phyloP scores from a whole-genome alignment of 345 rosid genomes.

The Syzygium grande region DNA sequence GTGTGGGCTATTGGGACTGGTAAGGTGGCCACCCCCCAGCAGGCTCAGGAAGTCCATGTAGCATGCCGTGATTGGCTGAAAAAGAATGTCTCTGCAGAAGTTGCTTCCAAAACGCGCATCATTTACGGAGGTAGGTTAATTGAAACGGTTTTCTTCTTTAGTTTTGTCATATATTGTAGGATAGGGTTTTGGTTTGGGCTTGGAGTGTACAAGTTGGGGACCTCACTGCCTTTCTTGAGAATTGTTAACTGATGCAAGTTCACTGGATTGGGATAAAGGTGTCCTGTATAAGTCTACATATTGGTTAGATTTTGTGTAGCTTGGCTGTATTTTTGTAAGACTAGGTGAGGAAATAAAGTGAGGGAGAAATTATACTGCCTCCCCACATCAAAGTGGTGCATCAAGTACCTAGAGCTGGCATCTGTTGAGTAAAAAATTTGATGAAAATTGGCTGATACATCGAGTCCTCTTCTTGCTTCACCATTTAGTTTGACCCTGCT shows the following conservation, averaged over 20 bases:
- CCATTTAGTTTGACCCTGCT: neutral
- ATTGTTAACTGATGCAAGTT: neutral
- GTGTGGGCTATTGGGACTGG: conserved; percentile 99
- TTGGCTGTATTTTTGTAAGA: neutral
- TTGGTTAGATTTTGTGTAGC: neutral
- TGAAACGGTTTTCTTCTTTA: neutral
- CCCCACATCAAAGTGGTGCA: neutral
- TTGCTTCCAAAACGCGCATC: conserved; percentile 85
- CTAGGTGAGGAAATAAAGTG: neutral
- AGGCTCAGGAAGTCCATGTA: conserved; percentile 94
- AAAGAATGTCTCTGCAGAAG: conserved; percentile 78
- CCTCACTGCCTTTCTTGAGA: neutral
- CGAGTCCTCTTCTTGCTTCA: neutral
- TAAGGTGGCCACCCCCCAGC: conserved; percentile 88
- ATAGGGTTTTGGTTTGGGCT: neutral
- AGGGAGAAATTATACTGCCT: neutral
- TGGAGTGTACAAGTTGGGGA: neutral
- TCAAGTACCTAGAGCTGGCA: neutral
- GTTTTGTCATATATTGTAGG: neutral
- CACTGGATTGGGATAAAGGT: neutral
- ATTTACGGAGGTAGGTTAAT: conserved; percentile 79
- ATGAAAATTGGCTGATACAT: neutral
- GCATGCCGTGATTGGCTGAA: conserved; percentile 93
- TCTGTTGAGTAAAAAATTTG: neutral
- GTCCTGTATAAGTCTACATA: neutral